Evolutionary conservation across 441 rosid species (phyloP).

Genomic region (Breynia disticha): DNA sequence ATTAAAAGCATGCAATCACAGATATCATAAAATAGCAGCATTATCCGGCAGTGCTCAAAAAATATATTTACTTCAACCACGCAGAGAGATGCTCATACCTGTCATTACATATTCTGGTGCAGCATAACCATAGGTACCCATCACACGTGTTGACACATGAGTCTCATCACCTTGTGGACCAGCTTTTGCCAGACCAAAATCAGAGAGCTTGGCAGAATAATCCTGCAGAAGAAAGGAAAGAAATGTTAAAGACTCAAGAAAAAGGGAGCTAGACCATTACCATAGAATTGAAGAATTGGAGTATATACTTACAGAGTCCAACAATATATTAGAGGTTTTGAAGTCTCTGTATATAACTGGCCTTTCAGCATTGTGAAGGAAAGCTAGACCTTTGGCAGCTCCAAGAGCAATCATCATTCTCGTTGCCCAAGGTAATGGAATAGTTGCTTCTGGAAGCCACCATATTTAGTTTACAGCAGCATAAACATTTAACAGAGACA

Average conservation of each 20-base stretch:
- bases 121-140: slow-evolving; percentile 99
- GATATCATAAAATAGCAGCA: neutral
- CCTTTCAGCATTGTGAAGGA: slow-evolving; percentile 94
- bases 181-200: slow-evolving; percentile 98
- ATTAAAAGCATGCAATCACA: too few relatives aligned
- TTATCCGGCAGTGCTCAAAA: neutral
- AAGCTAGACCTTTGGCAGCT: slow-evolving; percentile 97
- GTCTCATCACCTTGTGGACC: slow-evolving; percentile 98
- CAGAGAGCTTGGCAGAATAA: slow-evolving; percentile 93
- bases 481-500: neutral
- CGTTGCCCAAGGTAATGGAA: slow-evolving; percentile 76
- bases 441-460: slow-evolving; percentile 57
- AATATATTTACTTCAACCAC: neutral
- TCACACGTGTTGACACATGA: slow-evolving; percentile 92
- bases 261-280: too few relatives aligned
- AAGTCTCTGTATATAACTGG: slow-evolving; percentile 95
- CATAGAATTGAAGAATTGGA: slow-evolving; percentile 1
- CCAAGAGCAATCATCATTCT: slow-evolving; percentile 99
- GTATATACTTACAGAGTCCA: slow-evolving; percentile 69
- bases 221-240: slow-evolving; percentile 40
- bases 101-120: slow-evolving; percentile 99
- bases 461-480: slow-evolving; percentile 17
- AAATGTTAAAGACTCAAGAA: slow-evolving; percentile 5
- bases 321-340: slow-evolving; percentile 89
- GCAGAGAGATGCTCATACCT: slow-evolving; percentile 35